phyloP scores from a whole-genome alignment of 2,329 filamentous ascomycete species.

The Fusarium sp. region DNA sequence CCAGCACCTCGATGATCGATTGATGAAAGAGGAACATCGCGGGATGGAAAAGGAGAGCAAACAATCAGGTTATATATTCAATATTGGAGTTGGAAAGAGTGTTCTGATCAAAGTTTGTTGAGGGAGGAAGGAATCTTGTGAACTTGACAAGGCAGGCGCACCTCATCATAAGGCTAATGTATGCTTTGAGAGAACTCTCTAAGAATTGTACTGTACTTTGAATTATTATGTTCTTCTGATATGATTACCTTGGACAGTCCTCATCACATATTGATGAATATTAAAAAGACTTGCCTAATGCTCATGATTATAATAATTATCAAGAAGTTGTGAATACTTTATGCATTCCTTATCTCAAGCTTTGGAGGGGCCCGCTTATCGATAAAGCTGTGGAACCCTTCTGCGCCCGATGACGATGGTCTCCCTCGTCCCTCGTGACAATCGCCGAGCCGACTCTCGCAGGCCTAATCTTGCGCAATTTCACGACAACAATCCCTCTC shows the following conservation, averaged over 20 bases:
- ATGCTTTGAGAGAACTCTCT: neutral
- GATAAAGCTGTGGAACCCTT: slow-evolving; percentile 39
- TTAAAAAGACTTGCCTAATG: neutral
- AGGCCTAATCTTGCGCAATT: slow-evolving; percentile 4
- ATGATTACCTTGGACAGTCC: too few relatives aligned
- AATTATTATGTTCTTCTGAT: too few relatives aligned
- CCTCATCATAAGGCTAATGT: neutral
- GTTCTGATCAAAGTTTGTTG: too few relatives aligned
- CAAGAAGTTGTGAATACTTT: neutral
- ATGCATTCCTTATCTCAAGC: neutral
- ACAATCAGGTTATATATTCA: too few relatives aligned
- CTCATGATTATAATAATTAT: neutral
- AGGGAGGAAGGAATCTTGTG: neutral
- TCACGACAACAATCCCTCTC: neutral
- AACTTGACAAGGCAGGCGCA: neutral
- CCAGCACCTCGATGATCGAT: neutral
- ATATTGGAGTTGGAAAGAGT: too few relatives aligned
- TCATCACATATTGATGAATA: too few relatives aligned
- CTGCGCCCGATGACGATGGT: slow-evolving; percentile 43
- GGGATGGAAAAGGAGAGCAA: neutral
- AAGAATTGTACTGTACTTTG: too few relatives aligned
- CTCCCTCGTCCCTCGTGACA: slow-evolving; percentile 46
- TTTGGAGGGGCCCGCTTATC: slow-evolving; percentile 35
- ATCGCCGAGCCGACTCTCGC: slow-evolving; percentile 15
- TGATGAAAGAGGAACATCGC: neutral